These are phyloP conservation scores for Xylaria sp. DNA, from an alignment of 2,329 filamentous ascomycete species.

Conservation along the genomic window DNA sequence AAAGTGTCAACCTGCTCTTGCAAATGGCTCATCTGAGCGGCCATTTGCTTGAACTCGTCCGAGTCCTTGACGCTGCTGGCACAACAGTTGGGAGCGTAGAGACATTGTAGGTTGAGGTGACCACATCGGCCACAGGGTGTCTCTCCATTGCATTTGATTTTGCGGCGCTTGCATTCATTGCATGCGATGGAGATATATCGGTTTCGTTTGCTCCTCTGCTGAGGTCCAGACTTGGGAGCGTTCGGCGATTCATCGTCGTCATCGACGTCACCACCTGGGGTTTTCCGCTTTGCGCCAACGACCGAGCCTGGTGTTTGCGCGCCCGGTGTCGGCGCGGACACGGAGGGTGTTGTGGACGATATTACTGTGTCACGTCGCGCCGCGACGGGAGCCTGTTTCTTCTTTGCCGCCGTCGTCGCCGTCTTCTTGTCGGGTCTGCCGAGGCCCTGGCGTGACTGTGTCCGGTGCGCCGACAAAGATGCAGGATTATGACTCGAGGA, in stretches of 20 bases:
- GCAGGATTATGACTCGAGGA: conserved; percentile 7
- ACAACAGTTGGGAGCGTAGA: conserved; percentile 75
- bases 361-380: conserved; percentile 29
- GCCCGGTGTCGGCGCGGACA: conserved; percentile 26
- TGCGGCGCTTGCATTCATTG: conserved; percentile 80
- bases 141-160: conserved; percentile 80
- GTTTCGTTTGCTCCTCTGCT: conserved; percentile 69
- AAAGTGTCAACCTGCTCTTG: conserved; percentile 88
- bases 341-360: conserved; percentile 27
- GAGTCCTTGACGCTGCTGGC: conserved; percentile 89
- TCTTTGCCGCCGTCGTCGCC: conserved; percentile 23
- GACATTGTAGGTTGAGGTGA: conserved; percentile 73
- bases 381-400: conserved; percentile 27
- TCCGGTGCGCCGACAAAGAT: conserved; percentile 11
- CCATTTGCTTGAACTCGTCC: conserved; percentile 88
- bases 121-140: conserved; percentile 75
- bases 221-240: conserved; percentile 37
- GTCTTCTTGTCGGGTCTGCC: conserved; percentile 31
- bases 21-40: conserved; percentile 75
- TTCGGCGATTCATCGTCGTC: conserved; percentile 43
- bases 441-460: conserved; percentile 23
- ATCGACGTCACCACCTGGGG: conserved; percentile 29
- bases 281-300: conserved; percentile 46
- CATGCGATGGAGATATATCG: conserved; percentile 72
- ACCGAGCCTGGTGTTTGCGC: conserved; percentile 21